Percentiles rank a stretch among this genome's conserved stretches.
These are phyloP conservation scores for Scheffersomyces coipomensis DNA, from an alignment of 805 yeast genomes.

Conservation along the genomic window DNA sequence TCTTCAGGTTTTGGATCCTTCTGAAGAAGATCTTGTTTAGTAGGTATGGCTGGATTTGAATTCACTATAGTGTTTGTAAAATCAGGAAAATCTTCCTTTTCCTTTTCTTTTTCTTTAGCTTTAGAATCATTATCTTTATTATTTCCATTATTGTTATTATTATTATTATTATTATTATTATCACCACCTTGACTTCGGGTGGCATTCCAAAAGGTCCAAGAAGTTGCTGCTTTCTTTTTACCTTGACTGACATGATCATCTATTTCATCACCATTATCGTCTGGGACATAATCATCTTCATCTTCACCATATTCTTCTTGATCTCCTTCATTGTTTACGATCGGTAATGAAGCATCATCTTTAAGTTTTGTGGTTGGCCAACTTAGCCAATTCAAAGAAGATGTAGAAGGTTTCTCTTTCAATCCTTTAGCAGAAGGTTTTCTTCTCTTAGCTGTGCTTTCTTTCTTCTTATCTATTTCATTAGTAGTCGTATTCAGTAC, in stretches of 20 bases:
- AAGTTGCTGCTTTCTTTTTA: conserved; percentile 19
- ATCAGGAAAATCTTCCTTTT: conserved; percentile 7
- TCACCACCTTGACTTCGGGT: conserved; percentile 3
- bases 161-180: conserved; percentile 7
- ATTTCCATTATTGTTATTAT: conserved; percentile 6
- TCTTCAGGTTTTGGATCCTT: conserved; percentile 3
- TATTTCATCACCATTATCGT: conserved; percentile 29
- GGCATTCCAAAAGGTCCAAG: conserved; percentile 37
- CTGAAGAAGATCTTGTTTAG: conserved; percentile 13
- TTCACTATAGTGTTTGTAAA: conserved; percentile 29
- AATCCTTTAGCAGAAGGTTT: not conserved
- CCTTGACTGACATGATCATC: conserved; percentile 27
- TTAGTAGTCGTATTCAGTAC: too few relatives aligned
- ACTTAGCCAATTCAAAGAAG: conserved; percentile 2
- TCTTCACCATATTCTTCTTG: conserved; percentile 1
- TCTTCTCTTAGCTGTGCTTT: not conserved
- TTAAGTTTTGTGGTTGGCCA: conserved; percentile 1
- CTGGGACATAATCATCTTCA: conserved; percentile 19
- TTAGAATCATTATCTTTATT: not conserved
- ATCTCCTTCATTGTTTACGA: not conserved
- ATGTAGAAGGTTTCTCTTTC: not conserved
- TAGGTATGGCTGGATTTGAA: conserved; percentile 28
- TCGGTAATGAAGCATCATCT: not conserved
- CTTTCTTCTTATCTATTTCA: not conserved
- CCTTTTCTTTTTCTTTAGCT: conserved; percentile 9